Evolutionary conservation across 352 stramenopile species (phyloP), one percentile per base, ranked within the genome.

Genomic region (Globisporangium barbulae): DNA sequence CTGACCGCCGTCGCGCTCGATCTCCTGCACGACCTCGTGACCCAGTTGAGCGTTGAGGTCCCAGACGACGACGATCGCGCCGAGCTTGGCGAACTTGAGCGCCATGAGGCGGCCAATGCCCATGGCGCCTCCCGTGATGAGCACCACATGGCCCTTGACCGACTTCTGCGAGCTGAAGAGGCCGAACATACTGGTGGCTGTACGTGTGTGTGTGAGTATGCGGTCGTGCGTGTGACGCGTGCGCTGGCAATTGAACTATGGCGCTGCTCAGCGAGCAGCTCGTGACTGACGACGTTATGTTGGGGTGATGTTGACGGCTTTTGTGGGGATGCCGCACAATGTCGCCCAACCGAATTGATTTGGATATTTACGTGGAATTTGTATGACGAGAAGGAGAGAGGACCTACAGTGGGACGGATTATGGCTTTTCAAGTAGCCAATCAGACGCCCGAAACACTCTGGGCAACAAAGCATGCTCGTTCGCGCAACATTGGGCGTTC

Each of bases 111-210:
- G 71, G 9, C 74, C 74, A 30, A 87, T 69, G 3, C 78, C 78
- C 75, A 84, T 87, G 56, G 73, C 78, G 25, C 78, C 78, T 22
- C 78, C 78, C 5, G 78, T 84, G 68, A 87, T 68, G 49, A 87
- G 71, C 56, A 87, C 74, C 28, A 87, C 71, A 22, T 84, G 55
- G n/a, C 67, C 75, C 48, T 72, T 70, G 39, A 86, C 77, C 22
- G 75, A 73, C 35, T 85, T 85, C 45, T 64, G 54, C 33, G 63
- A 22, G 33, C 25, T 13, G 8, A 57, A 8, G 50, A 57, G 28
- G 17, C 28, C 50, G 21, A 57, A 44, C 50, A 57, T 57, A 28
- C 25, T 64, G 30, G 41, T 82, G 39, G 39, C 12, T 13, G 37
- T 44, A 44, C 5, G 5, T 13, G 39, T 15, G 12, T 44, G 15